A percentile compares a stretch with the other conserved stretches of the same genome.
Evolutionary conservation across 495 filamentous ascomycete species (phyloP).

Genomic region (Hypoxylon lienhwacheense): DNA sequence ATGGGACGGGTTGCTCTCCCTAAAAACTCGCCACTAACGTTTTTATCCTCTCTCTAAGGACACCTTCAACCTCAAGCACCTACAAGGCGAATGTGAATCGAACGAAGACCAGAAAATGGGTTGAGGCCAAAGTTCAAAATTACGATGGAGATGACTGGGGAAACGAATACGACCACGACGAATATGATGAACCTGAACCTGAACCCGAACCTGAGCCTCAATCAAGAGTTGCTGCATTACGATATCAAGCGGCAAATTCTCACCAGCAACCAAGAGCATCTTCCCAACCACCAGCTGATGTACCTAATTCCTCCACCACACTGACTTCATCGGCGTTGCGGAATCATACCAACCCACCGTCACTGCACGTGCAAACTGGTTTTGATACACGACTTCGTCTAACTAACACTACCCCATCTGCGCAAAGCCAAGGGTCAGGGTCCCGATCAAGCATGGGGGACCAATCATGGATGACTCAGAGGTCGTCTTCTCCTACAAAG

Average conservation of each 20-base stretch:
- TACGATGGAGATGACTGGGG: conserved; percentile 98
- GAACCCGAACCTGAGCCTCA: conserved; percentile 40
- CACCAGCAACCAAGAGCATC: conserved; percentile 26
- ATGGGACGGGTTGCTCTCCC: neutral
- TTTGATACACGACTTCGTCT: conserved; percentile 1
- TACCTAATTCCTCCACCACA: conserved; percentile 5
- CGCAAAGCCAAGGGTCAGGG: conserved; percentile 30
- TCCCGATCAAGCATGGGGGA: conserved; percentile 33
- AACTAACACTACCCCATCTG: conserved; percentile 3
- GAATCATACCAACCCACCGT: conserved; percentile 19
- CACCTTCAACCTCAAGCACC: conserved; percentile 34
- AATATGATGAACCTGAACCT: conserved; percentile 62
- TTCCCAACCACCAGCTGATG: conserved; percentile 22
- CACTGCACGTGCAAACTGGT: conserved; percentile 31
- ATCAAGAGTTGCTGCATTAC: conserved; percentile 26
- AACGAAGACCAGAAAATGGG: conserved; percentile 91
- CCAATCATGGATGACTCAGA: conserved; percentile 38
- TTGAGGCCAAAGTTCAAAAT: conserved; percentile 80
- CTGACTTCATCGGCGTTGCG: conserved; percentile 11
- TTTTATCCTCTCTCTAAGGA: conserved; percentile 32
- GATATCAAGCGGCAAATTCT: conserved; percentile 19
- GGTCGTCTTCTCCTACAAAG: conserved; percentile 50
- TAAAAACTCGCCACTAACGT: conserved; percentile 19
- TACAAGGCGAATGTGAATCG: conserved; percentile 81
- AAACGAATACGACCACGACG: conserved; percentile 76